phyloP scores from a whole-genome alignment of 73 alveolate species.

The Vitrella brassicaformis region DNA sequence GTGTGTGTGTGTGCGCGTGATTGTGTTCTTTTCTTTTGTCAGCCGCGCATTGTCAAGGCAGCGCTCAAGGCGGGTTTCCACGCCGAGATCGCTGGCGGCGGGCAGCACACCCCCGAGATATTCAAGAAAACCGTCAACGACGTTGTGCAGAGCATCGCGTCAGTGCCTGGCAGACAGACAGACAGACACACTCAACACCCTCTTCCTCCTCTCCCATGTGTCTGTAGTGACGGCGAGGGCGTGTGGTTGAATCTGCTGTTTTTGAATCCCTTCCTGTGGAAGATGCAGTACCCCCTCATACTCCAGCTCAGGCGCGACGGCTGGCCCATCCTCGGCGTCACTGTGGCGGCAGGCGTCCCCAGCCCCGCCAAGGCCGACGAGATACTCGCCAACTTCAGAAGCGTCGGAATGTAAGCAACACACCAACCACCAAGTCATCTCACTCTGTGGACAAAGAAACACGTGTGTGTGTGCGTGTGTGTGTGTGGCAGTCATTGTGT shows the following conservation, averaged over 20 bases:
- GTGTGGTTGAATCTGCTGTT: background rate
- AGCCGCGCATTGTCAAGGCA: no score
- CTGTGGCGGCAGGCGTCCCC: background rate
- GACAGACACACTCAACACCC: background rate
- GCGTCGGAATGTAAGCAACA: background rate
- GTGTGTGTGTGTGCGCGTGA: no score
- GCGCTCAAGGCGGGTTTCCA: background rate
- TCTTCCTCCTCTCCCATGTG: no score
- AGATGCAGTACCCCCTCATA: background rate
- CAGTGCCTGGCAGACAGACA: background rate
- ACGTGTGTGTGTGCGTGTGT: no score
- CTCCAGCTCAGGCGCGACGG: background rate
- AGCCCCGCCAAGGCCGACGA: background rate
- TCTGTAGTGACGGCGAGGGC: background rate
- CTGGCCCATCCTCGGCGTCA: background rate
- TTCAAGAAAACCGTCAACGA: background rate
- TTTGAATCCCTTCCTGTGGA: background rate
- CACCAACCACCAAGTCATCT: no score
- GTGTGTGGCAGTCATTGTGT: no score
- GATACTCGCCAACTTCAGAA: background rate
- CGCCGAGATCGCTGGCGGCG: background rate
- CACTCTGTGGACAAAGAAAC: no score
- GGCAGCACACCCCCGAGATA: background rate
- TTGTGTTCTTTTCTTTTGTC: background rate
- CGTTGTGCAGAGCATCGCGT: background rate